phyloP scores from a whole-genome alignment of 2,329 filamentous ascomycete genomes.

The Diaporthe amygdali region DNA sequence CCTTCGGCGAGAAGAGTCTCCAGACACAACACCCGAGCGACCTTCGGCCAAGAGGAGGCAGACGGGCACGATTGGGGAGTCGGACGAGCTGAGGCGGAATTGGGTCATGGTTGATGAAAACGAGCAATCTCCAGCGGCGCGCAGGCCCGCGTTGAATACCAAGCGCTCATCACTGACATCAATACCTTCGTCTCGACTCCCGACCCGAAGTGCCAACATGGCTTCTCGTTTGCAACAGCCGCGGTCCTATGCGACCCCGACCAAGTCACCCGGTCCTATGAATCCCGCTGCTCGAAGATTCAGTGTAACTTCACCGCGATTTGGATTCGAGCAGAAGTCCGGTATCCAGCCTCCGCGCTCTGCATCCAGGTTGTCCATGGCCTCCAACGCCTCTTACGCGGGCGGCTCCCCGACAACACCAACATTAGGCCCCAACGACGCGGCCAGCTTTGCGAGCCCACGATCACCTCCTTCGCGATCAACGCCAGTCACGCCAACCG shows the following conservation, averaged over 20 bases:
- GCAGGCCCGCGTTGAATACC: slow-evolving; percentile 22
- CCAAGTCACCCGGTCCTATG: background rate
- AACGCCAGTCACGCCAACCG: slow-evolving; percentile 24
- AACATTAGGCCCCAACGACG: slow-evolving; percentile 43
- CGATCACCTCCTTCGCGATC: slow-evolving; percentile 40
- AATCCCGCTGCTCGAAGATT: slow-evolving; percentile 2
- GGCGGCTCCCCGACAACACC: slow-evolving; percentile 48
- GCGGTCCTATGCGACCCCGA: slow-evolving; percentile 10
- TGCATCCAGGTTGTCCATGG: slow-evolving; percentile 44
- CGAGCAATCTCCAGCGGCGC: slow-evolving; percentile 25
- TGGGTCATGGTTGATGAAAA: slow-evolving; percentile 70
- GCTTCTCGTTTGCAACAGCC: slow-evolving; percentile 17
- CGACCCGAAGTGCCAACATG: slow-evolving; percentile 11
- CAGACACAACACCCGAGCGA: slow-evolving; percentile 47
- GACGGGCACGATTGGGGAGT: slow-evolving; percentile 41
- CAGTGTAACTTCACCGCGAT: slow-evolving; percentile 15
- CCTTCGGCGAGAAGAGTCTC: slow-evolving; percentile 31
- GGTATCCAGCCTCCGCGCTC: slow-evolving; percentile 43
- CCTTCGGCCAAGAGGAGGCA: slow-evolving; percentile 61
- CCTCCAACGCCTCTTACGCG: slow-evolving; percentile 21
- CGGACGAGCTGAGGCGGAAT: slow-evolving; percentile 66
- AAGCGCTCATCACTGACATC: slow-evolving; percentile 18
- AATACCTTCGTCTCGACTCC: slow-evolving; percentile 13
- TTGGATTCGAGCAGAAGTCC: slow-evolving; percentile 30
- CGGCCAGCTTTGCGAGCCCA: slow-evolving; percentile 60